Evolutionary conservation across 768 basidiomycete genomes (phyloP).

Genomic region (Punctularia strigosozonata): DNA sequence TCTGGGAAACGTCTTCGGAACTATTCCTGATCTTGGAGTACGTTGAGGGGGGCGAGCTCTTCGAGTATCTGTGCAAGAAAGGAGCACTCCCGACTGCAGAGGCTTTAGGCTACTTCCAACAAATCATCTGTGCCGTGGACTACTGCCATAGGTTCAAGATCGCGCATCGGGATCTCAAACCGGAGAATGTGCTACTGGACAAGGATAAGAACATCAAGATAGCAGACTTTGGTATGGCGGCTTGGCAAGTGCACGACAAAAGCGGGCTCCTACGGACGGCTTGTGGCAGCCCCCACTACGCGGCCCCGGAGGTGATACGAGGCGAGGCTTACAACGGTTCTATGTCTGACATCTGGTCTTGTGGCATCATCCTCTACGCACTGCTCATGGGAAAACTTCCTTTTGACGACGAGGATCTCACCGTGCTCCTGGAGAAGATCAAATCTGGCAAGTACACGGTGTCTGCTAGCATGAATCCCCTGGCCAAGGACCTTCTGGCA

Average conservation of each 20-base stretch:
- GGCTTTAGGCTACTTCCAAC: conserved; percentile 81
- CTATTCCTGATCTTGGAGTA: conserved; percentile 92
- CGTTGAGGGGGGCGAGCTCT: conserved; percentile 89
- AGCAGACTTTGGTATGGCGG: conserved; percentile 97
- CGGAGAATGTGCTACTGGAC: conserved; percentile 87
- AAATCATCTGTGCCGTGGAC: conserved; percentile 84
- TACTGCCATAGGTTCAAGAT: conserved; percentile 94
- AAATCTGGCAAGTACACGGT: conserved; percentile 61
- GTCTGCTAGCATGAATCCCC: conserved; percentile 55
- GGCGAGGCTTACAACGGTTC: conserved; percentile 78
- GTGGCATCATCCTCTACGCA: conserved; percentile 86
- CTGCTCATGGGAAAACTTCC: conserved; percentile 83
- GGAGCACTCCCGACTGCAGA: conserved; percentile 59
- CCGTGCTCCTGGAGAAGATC: conserved; percentile 71
- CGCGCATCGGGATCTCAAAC: conserved; percentile 89
- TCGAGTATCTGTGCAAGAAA: conserved; percentile 72
- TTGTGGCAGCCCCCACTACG: conserved; percentile 93
- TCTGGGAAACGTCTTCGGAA: conserved; percentile 88
- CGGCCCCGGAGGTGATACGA: conserved; percentile 82
- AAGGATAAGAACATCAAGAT: conserved; percentile 81
- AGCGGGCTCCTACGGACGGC: conserved; percentile 40
- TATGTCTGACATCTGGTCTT: conserved; percentile 93
- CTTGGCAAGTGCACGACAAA: conserved; percentile 62
- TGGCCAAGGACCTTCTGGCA: conserved; percentile 65
- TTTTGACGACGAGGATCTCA: conserved; percentile 83